Percentiles rank a stretch among this genome's conserved stretches.
Conservation (phyloP, 2,329 filamentous ascomycete genomes). For the Ceratocystis diversiconidia region DNA sequence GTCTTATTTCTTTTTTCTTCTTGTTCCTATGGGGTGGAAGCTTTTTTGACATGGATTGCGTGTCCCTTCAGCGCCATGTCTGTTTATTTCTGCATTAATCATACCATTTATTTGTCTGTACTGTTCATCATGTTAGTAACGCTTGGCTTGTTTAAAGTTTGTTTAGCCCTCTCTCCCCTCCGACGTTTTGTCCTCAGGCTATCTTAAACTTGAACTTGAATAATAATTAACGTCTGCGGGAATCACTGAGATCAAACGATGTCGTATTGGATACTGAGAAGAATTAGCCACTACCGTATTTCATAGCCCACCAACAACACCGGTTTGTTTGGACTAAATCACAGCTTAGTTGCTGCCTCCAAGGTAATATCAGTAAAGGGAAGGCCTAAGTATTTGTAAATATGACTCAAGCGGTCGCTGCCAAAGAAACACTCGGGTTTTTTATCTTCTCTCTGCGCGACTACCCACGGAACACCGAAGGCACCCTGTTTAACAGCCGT, state of each 20-base stretch:
- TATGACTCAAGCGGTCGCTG: constrained; percentile 57
- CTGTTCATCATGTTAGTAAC: not conserved
- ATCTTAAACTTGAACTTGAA: too few relatives aligned
- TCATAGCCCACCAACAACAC: too few relatives aligned
- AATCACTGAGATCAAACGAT: too few relatives aligned
- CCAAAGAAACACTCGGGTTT: constrained; percentile 50
- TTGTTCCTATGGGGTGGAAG: not conserved
- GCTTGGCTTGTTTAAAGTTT: too few relatives aligned
- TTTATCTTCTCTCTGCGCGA: constrained; percentile 43
- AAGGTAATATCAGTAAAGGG: constrained; percentile 42
- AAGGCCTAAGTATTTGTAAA: constrained; percentile 52
- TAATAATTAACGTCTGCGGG: too few relatives aligned
- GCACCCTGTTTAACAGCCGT: constrained; percentile 50
- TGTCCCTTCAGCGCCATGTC: not conserved
- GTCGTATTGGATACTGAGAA: too few relatives aligned
- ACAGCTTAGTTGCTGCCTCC: constrained; percentile 21
- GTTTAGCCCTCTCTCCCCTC: too few relatives aligned
- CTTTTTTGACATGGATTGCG: not conserved
- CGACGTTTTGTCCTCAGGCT: too few relatives aligned
- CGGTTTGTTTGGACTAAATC: not conserved
- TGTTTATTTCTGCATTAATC: not conserved
- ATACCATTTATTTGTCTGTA: not conserved
- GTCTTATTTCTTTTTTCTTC: not conserved
- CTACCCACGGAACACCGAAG: constrained; percentile 66
- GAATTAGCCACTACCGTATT: not conserved